These are phyloP conservation scores for Chrysoporthe cubensis DNA, from an alignment of 2,329 filamentous ascomycete species.

Conservation along the genomic window DNA sequence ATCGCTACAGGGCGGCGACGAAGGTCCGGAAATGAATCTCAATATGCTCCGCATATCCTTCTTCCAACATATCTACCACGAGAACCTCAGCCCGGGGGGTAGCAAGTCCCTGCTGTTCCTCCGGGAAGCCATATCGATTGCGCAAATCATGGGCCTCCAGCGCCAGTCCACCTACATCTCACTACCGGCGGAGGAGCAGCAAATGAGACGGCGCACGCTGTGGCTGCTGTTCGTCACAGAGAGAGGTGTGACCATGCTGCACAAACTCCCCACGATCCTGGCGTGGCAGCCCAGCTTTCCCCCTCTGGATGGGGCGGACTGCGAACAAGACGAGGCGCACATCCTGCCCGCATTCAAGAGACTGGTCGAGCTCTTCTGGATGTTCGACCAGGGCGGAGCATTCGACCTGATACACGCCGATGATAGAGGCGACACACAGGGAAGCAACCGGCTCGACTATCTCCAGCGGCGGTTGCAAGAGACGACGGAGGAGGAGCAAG, in stretches of 20 bases:
- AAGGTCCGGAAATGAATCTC: constrained; percentile 41
- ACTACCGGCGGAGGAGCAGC: constrained; percentile 44
- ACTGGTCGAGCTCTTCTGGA: constrained; percentile 53
- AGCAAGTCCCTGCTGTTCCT: constrained; percentile 52
- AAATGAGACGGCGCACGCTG: constrained; percentile 49
- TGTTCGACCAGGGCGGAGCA: constrained; percentile 53
- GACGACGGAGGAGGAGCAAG: constrained; percentile 41
- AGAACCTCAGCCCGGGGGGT: constrained; percentile 51
- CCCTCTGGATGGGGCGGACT: constrained; percentile 38
- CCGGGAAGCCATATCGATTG: constrained; percentile 55
- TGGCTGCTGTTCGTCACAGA: constrained; percentile 56
- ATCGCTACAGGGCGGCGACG: constrained; percentile 30
- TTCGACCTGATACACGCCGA: constrained; percentile 50
- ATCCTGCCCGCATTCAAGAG: constrained; percentile 54
- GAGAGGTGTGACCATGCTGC: constrained; percentile 53
- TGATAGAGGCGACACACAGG: constrained; percentile 35
- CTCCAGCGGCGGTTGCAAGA: constrained; percentile 50
- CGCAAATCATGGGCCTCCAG: constrained; percentile 53
- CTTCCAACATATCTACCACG: constrained; percentile 56
- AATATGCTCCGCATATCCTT: constrained; percentile 51
- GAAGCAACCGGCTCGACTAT: constrained; percentile 40
- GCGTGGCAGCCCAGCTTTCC: constrained; percentile 45
- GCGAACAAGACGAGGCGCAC: constrained; percentile 44
- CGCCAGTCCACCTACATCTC: constrained; percentile 45
- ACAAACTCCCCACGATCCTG: constrained; percentile 52